Evolutionary conservation across 495 filamentous ascomycete species (phyloP).

Genomic region (Pseudoneurospora amorphoporcata): DNA sequence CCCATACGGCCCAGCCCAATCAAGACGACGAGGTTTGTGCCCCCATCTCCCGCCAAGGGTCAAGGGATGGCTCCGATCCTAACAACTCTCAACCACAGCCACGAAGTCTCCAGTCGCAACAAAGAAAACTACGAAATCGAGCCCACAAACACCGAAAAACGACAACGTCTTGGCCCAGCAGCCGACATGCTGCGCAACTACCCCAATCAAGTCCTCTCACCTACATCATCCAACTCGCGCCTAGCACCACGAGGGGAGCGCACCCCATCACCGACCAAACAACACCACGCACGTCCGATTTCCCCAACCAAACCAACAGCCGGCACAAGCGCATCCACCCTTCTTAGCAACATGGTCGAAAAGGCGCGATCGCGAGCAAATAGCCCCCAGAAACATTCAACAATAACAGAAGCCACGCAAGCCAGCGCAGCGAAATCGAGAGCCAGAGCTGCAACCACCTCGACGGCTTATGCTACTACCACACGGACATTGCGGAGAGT

Average conservation of each 20-base stretch:
- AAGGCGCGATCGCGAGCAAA: constrained; percentile 35
- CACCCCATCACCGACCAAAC: constrained; percentile 4
- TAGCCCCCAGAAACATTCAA: constrained; percentile 7
- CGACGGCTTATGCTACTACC: constrained; percentile 20
- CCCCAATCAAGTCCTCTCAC: constrained; percentile 55
- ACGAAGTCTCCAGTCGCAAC: constrained; percentile 55
- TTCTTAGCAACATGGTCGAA: constrained; percentile 52
- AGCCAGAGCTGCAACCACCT: constrained; percentile 12
- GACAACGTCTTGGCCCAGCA: constrained; percentile 18
- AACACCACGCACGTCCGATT: constrained; percentile 29
- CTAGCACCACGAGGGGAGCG: constrained; percentile 35
- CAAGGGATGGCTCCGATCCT: not conserved
- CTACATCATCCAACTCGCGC: constrained; percentile 70
- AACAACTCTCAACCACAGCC: constrained; percentile 28
- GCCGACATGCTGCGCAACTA: constrained; percentile 14
- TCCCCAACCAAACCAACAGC: constrained; percentile 34
- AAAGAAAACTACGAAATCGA: constrained; percentile 59
- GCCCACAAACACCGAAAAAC: constrained; percentile 43
- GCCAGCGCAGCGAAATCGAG: constrained; percentile 26
- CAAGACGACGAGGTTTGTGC: constrained; percentile 55
- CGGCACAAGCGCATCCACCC: constrained; percentile 15
- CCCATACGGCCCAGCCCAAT: constrained; percentile 25
- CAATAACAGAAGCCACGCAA: constrained; percentile 3
- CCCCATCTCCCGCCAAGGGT: not conserved
- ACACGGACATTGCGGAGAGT: constrained; percentile 34